phyloP scores from a whole-genome alignment of 2,329 filamentous ascomycete genomes.

The Trichoderma semiorbis region DNA sequence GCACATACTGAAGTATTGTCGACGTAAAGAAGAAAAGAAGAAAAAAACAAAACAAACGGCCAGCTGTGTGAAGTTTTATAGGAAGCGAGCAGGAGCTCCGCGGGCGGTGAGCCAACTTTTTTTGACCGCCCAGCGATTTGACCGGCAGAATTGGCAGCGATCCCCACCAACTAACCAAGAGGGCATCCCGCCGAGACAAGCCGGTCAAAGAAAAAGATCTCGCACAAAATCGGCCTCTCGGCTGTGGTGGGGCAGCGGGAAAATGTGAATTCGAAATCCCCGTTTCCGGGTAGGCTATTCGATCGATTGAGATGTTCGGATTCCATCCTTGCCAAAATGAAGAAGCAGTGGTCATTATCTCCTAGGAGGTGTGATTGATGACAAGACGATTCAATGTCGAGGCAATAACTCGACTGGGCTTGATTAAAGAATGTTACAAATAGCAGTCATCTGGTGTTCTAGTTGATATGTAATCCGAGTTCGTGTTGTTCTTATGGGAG shows the following conservation, averaged over 20 bases:
- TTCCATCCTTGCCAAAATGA: background rate
- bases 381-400: background rate
- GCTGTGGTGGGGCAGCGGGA: background rate
- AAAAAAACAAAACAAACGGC: conserved; percentile 36
- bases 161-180: background rate
- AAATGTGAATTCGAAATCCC: background rate
- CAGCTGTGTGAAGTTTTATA: conserved; percentile 33
- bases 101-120: conserved; percentile 10
- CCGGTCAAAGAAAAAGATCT: background rate
- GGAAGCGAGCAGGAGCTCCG: background rate
- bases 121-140: conserved; percentile 16
- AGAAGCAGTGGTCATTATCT: background rate
- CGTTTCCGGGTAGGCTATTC: background rate
- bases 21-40: conserved; percentile 55
- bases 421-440: background rate
- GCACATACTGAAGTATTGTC: conserved; percentile 58
- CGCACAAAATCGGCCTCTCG: background rate
- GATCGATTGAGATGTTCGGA: background rate
- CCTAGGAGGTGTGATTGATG: background rate
- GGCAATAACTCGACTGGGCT: background rate
- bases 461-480: background rate
- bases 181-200: background rate
- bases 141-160: background rate
- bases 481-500: background rate
- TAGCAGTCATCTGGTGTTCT: background rate